Evolutionary conservation across 148 eudicot genomes (phyloP).

Genomic region (Rhododendron griersonianum): DNA sequence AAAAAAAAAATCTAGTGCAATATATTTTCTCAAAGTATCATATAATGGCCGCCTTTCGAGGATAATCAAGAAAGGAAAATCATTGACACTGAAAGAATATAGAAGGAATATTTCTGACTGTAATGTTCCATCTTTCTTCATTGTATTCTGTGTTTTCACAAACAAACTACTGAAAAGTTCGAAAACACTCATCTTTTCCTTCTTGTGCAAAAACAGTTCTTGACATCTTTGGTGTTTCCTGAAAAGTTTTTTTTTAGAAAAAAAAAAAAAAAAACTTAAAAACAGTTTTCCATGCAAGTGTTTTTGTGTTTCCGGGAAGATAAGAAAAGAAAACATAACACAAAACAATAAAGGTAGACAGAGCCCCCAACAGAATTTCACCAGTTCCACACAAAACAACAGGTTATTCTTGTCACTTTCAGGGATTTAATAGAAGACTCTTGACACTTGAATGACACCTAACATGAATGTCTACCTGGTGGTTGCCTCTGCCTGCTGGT

Average conservation of each 20-base stretch:
- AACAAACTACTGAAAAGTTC: neutral
- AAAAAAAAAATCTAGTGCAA: neutral
- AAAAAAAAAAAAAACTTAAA: neutral
- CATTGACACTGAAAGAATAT: neutral
- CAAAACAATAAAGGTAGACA: neutral
- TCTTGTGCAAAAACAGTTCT: neutral
- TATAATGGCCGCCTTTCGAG: neutral
- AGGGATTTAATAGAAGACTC: neutral
- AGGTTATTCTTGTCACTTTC: neutral
- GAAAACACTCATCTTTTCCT: neutral
- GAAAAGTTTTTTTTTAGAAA: neutral
- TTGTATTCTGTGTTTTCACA: neutral
- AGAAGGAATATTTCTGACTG: neutral
- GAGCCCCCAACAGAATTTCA: neutral
- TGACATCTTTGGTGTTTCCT: neutral
- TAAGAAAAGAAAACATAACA: neutral
- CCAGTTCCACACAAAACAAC: neutral
- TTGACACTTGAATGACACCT: neutral
- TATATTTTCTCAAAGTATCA: neutral
- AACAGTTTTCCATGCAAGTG: neutral
- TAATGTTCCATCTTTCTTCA: neutral
- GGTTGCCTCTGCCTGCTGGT: constrained; percentile 51
- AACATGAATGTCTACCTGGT: constrained; percentile 41
- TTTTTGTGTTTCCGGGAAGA: neutral
- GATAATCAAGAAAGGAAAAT: neutral